Percentiles rank a stretch among this genome's conserved stretches.
Conservation (phyloP, 495 filamentous ascomycete genomes). For the Arthonia radiata region DNA sequence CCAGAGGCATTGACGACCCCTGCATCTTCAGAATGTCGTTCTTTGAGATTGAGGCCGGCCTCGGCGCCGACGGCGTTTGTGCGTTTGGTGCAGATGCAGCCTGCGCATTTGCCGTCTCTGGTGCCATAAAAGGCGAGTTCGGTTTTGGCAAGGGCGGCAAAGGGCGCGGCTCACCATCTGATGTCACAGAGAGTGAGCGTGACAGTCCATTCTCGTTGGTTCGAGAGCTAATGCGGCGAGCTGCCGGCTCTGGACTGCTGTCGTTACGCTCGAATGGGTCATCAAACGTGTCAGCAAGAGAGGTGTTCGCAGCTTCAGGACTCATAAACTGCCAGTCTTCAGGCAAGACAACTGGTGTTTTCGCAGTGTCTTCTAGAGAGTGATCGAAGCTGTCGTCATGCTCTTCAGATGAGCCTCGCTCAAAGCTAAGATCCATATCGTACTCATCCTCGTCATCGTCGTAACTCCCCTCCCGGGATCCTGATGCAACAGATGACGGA, state of each 20-base stretch:
- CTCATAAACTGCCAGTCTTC: conserved; percentile 83
- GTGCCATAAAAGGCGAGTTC: too few species aligned
- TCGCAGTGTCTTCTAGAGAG: conserved; percentile 80
- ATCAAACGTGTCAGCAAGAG: conserved; percentile 28
- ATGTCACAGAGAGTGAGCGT: conserved; percentile 10
- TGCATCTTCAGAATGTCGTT: conserved; percentile 44
- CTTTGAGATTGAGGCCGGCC: conserved; percentile 35
- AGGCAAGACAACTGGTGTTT: conserved; percentile 86
- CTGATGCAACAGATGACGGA: conserved; percentile 65
- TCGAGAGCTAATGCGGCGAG: conserved; percentile 20
- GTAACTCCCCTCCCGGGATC: conserved; percentile 73
- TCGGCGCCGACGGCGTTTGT: conserved; percentile 43
- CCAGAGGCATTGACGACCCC: conserved; percentile 46
- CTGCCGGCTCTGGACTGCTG: conserved; percentile 23
- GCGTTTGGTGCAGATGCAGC: too few species aligned
- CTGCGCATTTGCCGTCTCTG: too few species aligned
- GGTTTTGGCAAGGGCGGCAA: conserved; percentile 13
- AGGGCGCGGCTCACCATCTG: conserved; percentile 12
- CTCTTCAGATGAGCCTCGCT: conserved; percentile 36
- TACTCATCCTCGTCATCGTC: conserved; percentile 47
- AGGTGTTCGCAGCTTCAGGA: conserved; percentile 26
- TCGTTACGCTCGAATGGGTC: conserved; percentile 35
- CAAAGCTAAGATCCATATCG: conserved; percentile 35
- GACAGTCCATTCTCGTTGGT: conserved; percentile 33
- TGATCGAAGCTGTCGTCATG: conserved; percentile 83